phyloP scores from a whole-genome alignment of 257 asterid species.

The Haberlea rhodopensis region DNA sequence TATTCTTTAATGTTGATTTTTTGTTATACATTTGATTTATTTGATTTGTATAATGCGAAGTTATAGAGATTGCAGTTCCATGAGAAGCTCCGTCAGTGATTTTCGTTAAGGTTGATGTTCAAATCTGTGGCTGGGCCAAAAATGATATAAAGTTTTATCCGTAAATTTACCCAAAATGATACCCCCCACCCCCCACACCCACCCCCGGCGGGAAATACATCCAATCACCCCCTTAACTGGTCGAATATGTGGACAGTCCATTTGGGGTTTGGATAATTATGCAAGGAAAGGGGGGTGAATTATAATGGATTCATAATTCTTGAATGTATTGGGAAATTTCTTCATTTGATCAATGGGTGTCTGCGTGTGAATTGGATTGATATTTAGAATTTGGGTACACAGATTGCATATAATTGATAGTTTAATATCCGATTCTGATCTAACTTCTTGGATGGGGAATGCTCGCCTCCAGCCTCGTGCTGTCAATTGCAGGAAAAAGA shows the following conservation, averaged over 20 bases:
- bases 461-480: conserved; percentile 51
- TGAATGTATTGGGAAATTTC: not conserved
- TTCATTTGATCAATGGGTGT: not conserved
- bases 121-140: not conserved
- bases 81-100: not conserved
- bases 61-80: not conserved
- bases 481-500: conserved; percentile 53
- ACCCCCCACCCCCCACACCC: too few relatives aligned
- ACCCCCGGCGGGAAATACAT: too few relatives aligned
- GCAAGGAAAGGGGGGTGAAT: too few relatives aligned
- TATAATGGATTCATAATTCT: too few relatives aligned
- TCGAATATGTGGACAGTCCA: not conserved
- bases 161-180: too few relatives aligned
- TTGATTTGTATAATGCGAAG: not conserved
- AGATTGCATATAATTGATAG: not conserved
- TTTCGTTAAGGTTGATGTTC: not conserved
- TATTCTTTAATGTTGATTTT: not conserved
- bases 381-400: too few relatives aligned
- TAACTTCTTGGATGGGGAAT: conserved; percentile 12
- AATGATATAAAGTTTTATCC: too few relatives aligned
- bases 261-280: not conserved
- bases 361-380: too few relatives aligned
- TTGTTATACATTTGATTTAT: not conserved
- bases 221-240: not conserved
- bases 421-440: not conserved